These are phyloP conservation scores for Teunomyces funiuensis DNA, from an alignment of 805 yeast genomes.

Conservation along the genomic window DNA sequence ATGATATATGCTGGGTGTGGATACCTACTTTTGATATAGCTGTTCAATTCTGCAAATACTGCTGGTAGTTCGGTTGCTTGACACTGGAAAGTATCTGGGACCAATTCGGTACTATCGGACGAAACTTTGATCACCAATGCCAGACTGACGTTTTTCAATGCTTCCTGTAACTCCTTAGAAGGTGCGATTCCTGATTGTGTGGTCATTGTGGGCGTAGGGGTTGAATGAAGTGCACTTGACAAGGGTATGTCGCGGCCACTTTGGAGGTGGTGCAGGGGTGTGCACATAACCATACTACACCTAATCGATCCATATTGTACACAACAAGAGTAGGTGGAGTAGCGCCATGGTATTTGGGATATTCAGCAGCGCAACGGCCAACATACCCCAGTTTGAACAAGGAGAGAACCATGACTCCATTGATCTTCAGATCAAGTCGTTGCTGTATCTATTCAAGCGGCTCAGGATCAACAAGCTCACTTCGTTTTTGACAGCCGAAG, in stretches of 20 bases:
- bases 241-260: neutral
- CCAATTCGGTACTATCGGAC: conserved; percentile 32
- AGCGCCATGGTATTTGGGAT: neutral
- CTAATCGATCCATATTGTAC: neutral
- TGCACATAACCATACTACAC: neutral
- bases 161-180: conserved; percentile 40
- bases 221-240: neutral
- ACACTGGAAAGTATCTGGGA: conserved; percentile 24
- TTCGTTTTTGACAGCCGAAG: conserved; percentile 36
- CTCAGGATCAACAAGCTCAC: conserved; percentile 43
- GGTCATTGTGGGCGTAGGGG: conserved; percentile 28
- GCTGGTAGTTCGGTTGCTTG: conserved; percentile 11
- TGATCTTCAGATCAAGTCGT: conserved; percentile 60
- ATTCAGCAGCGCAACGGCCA: conserved; percentile 5
- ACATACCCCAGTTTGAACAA: conserved; percentile 14
- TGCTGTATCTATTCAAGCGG: conserved; percentile 57
- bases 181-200: conserved; percentile 45
- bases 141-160: conserved; percentile 37
- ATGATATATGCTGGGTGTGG: conserved; percentile 41
- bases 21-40: conserved; percentile 21
- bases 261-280: neutral
- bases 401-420: conserved; percentile 45
- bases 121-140: conserved; percentile 34
- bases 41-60: conserved; percentile 21
- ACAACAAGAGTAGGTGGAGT: neutral